Evolutionary conservation across 1,284 basidiomycete species (phyloP), one percentile per base, ranked within the genome.

Genomic region (Papiliotrema flavescens): DNA sequence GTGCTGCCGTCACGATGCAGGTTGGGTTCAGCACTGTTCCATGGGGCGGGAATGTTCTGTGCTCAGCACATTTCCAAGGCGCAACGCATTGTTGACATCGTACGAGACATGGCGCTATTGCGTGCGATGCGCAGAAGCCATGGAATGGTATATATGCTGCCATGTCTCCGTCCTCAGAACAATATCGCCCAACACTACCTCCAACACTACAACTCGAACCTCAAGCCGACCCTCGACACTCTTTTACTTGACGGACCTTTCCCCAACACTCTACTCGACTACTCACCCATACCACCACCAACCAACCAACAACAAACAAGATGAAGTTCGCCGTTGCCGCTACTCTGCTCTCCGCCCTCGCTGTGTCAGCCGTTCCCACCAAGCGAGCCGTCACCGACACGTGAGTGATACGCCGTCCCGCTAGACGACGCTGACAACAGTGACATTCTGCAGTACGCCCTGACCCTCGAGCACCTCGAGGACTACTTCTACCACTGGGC

Each of bases 391-490:
- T 61, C 54, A 53, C 59, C 46, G 62, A 63, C 49, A 56, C 54
- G 57, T 62, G 23, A 57, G 60, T 59, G 19, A n/a, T n/a, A n/a
- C n/a, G n/a, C n/a, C n/a, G n/a, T n/a, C n/a, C n/a, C n/a, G n/a
- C n/a, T 7, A 15, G n/a, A 19, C 13, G 22, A 5, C 26, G 35
- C 58, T 55, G 52, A 56, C 37, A 11, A 4, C 48, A 68, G 62
- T 56, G 61, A 69, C 50, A 63, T 69, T 46, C 60, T 69, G 45
- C 67, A 69, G 54, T 69, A 69, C 48, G 67, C 67, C 20, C 56
- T 88, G 47, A 83, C 82, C 20, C 79, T 88, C 47, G 85, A 89
- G 74, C 81, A 87, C 68, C 78, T 89, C 58, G 84, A 88, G 72
- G 80, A 80, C 69, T 75, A 80, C 22, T 88, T 88, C 78, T 89